These are phyloP conservation scores for Trichoderma breve DNA, from an alignment of 2,329 filamentous ascomycete genomes.

Conservation along the genomic window DNA sequence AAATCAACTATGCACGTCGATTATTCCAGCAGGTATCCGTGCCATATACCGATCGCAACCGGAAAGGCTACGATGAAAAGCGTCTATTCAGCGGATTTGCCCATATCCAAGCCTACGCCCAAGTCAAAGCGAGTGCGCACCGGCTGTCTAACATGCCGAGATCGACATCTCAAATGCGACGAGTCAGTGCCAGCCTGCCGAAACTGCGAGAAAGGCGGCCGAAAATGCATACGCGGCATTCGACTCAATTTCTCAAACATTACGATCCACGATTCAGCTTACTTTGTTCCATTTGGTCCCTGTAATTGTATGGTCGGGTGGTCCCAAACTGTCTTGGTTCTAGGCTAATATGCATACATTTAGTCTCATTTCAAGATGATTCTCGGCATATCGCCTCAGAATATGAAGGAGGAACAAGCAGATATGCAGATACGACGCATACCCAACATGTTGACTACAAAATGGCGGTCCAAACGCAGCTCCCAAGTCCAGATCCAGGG, in stretches of 20 bases:
- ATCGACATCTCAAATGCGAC: conserved; percentile 89
- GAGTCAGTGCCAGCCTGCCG: conserved; percentile 63
- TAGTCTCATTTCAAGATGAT: conserved; percentile 81
- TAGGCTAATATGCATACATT: background rate
- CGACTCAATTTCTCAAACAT: conserved; percentile 90
- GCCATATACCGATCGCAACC: background rate
- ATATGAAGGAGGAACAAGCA: conserved; percentile 74
- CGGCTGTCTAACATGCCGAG: conserved; percentile 85
- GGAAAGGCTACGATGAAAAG: background rate
- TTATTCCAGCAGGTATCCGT: background rate
- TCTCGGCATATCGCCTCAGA: conserved; percentile 87
- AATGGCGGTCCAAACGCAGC: background rate
- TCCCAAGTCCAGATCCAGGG: background rate
- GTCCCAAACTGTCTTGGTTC: no score
- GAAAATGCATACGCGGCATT: conserved; percentile 81
- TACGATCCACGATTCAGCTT: conserved; percentile 66
- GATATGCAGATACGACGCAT: conserved; percentile 55
- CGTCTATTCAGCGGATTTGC: background rate
- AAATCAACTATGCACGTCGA: background rate
- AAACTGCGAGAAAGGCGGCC: conserved; percentile 86
- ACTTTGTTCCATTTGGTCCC: conserved; percentile 32
- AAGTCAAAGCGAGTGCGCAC: conserved; percentile 78
- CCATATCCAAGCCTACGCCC: background rate
- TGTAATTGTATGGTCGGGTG: conserved; percentile 27
- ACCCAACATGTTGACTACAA: background rate